Percentiles rank a stretch among this genome's conserved stretches.
These are phyloP conservation scores for Colletotrichum sublineola DNA, from an alignment of 2,329 filamentous ascomycete genomes.

Conservation along the genomic window DNA sequence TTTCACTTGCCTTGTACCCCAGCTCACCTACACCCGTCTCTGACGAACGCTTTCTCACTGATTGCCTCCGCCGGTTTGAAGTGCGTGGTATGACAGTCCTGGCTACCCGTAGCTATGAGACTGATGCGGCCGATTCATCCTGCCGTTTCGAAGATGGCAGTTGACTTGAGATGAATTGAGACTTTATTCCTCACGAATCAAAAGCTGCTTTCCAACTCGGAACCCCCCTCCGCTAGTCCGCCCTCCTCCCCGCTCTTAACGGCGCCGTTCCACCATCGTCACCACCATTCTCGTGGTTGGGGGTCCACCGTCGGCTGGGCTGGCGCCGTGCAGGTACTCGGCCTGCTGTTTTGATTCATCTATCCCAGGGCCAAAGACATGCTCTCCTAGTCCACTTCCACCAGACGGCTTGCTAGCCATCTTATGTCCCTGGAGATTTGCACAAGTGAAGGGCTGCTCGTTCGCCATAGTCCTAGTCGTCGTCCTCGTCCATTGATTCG, in stretches of 20 bases:
- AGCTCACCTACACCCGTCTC: conserved; percentile 9
- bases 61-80: conserved; percentile 26
- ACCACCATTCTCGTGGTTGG: conserved; percentile 7
- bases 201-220: conserved; percentile 24
- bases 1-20: conserved; percentile 17
- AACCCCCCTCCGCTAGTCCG: conserved; percentile 2
- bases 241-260: background rate
- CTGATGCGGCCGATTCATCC: conserved; percentile 20
- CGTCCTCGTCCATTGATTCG: conserved; percentile 72
- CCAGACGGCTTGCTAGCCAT: conserved; percentile 7
- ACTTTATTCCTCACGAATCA: conserved; percentile 12
- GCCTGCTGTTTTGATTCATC: conserved; percentile 23
- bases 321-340: conserved; percentile 3
- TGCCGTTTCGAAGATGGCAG: conserved; percentile 31
- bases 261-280: conserved; percentile 15
- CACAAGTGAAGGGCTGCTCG: conserved; percentile 2
- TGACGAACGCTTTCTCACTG: conserved; percentile 20
- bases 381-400: conserved; percentile 7
- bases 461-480: conserved; percentile 41
- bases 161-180: conserved; percentile 33
- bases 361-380: conserved; percentile 10
- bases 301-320: background rate
- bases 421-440: background rate
- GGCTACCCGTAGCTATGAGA: conserved; percentile 28
- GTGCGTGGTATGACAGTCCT: conserved; percentile 19